Evolutionary conservation across 1,139 yeast species (phyloP), one percentile per base, ranked within the genome.

Genomic region (Entelexis sorbosivorans): DNA sequence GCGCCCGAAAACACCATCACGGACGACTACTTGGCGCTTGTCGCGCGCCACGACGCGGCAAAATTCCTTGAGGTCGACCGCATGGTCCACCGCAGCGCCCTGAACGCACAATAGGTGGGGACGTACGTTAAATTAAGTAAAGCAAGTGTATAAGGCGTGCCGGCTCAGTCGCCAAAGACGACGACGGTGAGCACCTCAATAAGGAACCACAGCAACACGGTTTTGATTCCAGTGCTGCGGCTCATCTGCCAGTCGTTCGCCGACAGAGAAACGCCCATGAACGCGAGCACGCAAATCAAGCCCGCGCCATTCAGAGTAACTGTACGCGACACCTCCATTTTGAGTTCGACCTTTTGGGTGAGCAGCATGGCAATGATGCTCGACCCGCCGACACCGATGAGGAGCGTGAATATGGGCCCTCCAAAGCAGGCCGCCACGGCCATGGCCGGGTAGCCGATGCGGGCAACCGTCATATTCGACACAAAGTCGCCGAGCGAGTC

Each of bases 381-480:
- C 58, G 83, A 81, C 8, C 82, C 66, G 1, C 87, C 86, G 26
- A 81, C 67, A 1, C 88, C 88, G 5, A 80, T 65, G 6, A 81
- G 64, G 38, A 81, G 70, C 57, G 79, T 81, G 47, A 81, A 63
- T 60, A 89, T 69, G 0, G 97, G 97, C 1, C 96, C 93, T 0
- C 96, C 97, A 66, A 88, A 85, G 63, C 96, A 89, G 0, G 97
- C 96, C 14, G 94, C 84, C 39, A 91, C 73, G 0, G 97, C 96
- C 91, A 89, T 86, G 56, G 84, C 75, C 0, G 96, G 89, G 70
- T 81, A 82, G 0, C 96, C 96, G 79, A 86, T 78, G 56, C 71
- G 73, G 0, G 96, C 91, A 49, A 91, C 80, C 0, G 95, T 84
- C 48, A 82, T 71, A 61, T 91, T 88, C 0, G 96, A 83, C 1